Percentiles rank a stretch among this genome's conserved stretches.
phyloP scores from a whole-genome alignment of 2,329 filamentous ascomycete species.

The Cercospora janseana region DNA sequence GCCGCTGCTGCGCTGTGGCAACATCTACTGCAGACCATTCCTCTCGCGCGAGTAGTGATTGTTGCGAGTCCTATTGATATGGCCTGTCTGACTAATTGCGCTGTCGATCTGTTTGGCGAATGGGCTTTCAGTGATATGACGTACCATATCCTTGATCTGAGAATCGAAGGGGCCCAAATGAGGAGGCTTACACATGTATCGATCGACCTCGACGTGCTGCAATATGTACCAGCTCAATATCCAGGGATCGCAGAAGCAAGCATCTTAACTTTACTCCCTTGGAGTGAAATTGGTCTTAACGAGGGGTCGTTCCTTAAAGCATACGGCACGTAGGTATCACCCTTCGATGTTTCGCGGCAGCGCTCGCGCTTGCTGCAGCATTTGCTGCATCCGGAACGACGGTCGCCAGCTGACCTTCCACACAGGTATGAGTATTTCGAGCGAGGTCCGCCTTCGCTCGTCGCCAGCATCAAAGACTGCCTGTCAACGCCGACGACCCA shows the following conservation, averaged over 20 bases:
- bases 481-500: conserved; percentile 7
- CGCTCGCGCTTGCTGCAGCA: too few species aligned
- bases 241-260: conserved; percentile 30
- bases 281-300: conserved; percentile 66
- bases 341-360: too few species aligned
- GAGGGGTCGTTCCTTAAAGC: conserved; percentile 72
- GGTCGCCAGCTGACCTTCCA: neutral
- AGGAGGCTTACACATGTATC: neutral
- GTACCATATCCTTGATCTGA: conserved; percentile 34
- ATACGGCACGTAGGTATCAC: conserved; percentile 58
- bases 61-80: conserved; percentile 61
- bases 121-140: conserved; percentile 39
- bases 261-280: conserved; percentile 61
- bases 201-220: conserved; percentile 12
- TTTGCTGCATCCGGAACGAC: neutral
- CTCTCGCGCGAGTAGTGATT: conserved; percentile 47
- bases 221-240: conserved; percentile 18
- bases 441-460: conserved; percentile 50
- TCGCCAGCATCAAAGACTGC: conserved; percentile 33
- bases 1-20: conserved; percentile 48
- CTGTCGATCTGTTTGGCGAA: conserved; percentile 50
- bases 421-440: conserved; percentile 64
- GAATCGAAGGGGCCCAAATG: neutral
- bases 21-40: conserved; percentile 53
- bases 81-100: conserved; percentile 58